Base-by-base conservation (phyloP, 495 filamentous ascomycete species). In the Filosporella fistucella region DNA sequence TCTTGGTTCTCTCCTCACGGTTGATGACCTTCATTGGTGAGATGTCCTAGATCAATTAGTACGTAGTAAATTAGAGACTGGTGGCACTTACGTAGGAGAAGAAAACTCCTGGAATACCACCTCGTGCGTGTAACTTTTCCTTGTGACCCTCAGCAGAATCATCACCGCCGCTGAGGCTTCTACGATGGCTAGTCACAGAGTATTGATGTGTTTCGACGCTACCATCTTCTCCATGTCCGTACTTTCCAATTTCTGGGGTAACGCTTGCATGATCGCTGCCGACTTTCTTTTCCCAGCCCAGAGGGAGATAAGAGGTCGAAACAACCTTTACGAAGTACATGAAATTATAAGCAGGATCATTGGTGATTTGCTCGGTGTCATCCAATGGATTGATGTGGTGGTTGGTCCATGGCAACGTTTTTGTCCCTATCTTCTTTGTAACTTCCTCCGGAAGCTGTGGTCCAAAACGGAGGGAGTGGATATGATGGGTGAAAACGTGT, bases 261-360 rank as follows among this genome's bases (percentile, higher is more conserved):
- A 82, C 71, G 20, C 72, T 64, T n/a, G 66, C 69, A 52, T 77
- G 66, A 23, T 67, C 52, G 28, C 59, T 54, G 25, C 43, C 40
- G 38, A 42, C 54, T 38, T 61, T 56, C 47, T 59, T 64, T 39
- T 74, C 66, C 89, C 88, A 90, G 14, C 89, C 88, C 4, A 98
- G 74, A 1, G 93, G 91, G 6, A 97, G 76, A 58, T 96, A 99
- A 1, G 88, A 88, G 13, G 93, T 99, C 8, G 85, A 86, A 28
- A 99, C 93, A 36, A 99, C 91, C 69, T 99, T 99, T 64, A 99
- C 75, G 63, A 97, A 99, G 72, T 99, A 99, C 91, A 96, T 96
- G 62, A 83, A 99, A 66, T 96, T 99, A 74, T 75, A 96, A 30
- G 82, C 84, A 41, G 85, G 78, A 54, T 95, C 89, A 18, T 81